phyloP scores from a whole-genome alignment of 1,284 basidiomycete genomes.

The Pisolithus thermaeus region DNA sequence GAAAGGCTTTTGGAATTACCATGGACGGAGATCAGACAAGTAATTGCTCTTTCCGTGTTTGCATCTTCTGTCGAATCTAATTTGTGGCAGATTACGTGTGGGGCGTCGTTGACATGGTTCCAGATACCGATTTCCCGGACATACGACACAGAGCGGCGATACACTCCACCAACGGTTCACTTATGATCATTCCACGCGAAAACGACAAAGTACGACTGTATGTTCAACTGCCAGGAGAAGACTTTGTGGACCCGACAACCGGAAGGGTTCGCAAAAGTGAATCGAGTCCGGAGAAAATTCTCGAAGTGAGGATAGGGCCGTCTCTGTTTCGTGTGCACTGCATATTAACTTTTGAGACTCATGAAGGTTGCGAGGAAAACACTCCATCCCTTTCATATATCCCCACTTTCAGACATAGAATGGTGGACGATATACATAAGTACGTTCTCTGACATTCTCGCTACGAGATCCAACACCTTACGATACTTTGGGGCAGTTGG shows the following conservation, averaged over 20 bases:
- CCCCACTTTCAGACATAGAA: slow-evolving; percentile 5
- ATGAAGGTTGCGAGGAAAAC: slow-evolving; percentile 19
- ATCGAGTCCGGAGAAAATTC: slow-evolving; percentile 35
- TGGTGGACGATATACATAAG: slow-evolving; percentile 43
- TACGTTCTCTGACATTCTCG: slow-evolving; percentile 6
- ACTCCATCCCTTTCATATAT: slow-evolving; percentile 32
- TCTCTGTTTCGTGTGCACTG: neutral
- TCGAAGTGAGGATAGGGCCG: slow-evolving; percentile 22
- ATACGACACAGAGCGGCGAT: slow-evolving; percentile 38
- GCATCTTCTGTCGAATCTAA: neutral
- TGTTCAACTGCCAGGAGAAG: slow-evolving; percentile 37
- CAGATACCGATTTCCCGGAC: slow-evolving; percentile 57
- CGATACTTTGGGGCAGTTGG: slow-evolving; percentile 27
- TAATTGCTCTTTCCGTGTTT: slow-evolving; percentile 11
- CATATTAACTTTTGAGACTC: neutral
- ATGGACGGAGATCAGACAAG: slow-evolving; percentile 58
- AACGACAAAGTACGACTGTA: slow-evolving; percentile 39
- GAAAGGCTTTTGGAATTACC: slow-evolving; percentile 42
- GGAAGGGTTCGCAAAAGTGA: slow-evolving; percentile 38
- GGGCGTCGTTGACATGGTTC: slow-evolving; percentile 52
- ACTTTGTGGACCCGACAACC: slow-evolving; percentile 25
- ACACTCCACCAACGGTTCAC: slow-evolving; percentile 50
- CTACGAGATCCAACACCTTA: neutral
- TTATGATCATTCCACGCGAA: slow-evolving; percentile 30
- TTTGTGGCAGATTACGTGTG: slow-evolving; percentile 42